Evolutionary conservation across 1,284 basidiomycete genomes (phyloP).

Genomic region (Clitocybe nebularis): DNA sequence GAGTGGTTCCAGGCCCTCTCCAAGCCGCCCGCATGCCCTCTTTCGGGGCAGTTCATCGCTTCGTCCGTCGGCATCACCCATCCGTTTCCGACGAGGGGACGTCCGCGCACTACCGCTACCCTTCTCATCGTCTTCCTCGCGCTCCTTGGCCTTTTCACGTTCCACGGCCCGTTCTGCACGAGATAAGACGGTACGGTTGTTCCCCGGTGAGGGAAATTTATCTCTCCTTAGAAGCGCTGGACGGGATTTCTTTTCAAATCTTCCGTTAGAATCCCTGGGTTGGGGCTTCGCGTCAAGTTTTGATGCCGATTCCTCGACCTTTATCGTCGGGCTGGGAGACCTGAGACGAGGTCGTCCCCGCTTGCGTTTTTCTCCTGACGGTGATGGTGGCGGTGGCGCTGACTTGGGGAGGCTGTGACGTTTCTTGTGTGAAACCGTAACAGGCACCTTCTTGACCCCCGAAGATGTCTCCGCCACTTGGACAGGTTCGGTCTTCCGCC

Average conservation of each 20-base stretch:
- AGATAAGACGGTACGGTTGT: conserved; percentile 23
- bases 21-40: conserved; percentile 22
- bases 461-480: conserved; percentile 9
- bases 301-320: conserved; percentile 21
- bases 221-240: conserved; percentile 23
- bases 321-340: conserved; percentile 21
- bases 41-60: conserved; percentile 29
- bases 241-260: conserved; percentile 38
- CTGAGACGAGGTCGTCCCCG: conserved; percentile 34
- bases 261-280: conserved; percentile 46
- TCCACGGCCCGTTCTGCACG: conserved; percentile 38
- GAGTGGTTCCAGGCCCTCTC: conserved; percentile 22
- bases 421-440: conserved; percentile 12
- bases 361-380: conserved; percentile 28
- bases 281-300: conserved; percentile 24
- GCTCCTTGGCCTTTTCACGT: conserved; percentile 34
- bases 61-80: conserved; percentile 29
- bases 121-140: conserved; percentile 24
- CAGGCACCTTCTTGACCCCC: conserved; percentile 11
- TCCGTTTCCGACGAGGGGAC: conserved; percentile 34
- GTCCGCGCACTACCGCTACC: conserved; percentile 20
- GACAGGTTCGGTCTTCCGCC: conserved; percentile 32
- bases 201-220: conserved; percentile 22
- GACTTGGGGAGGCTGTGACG: conserved; percentile 13
- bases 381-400: neutral